Base-by-base conservation (phyloP, 768 basidiomycete genomes). In the Gautieria morchelliformis region DNA sequence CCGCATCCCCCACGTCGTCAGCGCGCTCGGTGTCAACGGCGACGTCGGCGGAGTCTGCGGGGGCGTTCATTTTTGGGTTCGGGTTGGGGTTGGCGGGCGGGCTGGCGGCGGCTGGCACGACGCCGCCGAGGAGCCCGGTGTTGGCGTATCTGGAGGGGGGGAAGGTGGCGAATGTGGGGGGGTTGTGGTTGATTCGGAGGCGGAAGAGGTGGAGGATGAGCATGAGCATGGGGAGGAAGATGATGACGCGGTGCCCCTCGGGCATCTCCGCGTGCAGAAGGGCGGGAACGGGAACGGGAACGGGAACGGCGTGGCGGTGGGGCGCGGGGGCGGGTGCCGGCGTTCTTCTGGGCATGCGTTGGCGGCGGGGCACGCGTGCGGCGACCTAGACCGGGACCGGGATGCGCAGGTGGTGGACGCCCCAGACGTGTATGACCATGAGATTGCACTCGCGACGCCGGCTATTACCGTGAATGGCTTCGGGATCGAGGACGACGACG, bases 381-480 rank as follows among this genome's bases (percentile, higher is more conserved):
- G n/a, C n/a, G n/a, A n/a, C n/a, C n/a, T n/a, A n/a, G n/a, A n/a
- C n/a, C n/a, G n/a, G n/a, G n/a, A n/a, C n/a, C n/a, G n/a, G n/a
- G n/a, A 52, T 12, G 50, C 4, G 33, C 15, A n/a, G 6, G 1
- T 39, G 19, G 5, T 40, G 3, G 51, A 39, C 8, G 39, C 35
- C n/a, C 33, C 33, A 5, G 37, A 22, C 2, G 15, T 52, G 2
- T 37, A 39, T 52, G 37, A 40, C 22, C 33, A 40, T 19, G 51
- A 20, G 17, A 19, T 14, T 11, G 14, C 35, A 4, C 46, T 45
- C 6, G 11, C 37, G 6, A 57, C 58, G 9, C 52, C 58, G 33
- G 10, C 51, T 14, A 52, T 53, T 5, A 48, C 57, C 19, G 40
- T 49, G 4, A 58, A 60, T 45, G 59, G 57, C n/a, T 32, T 52